These are phyloP conservation scores for Fusarium scirpi DNA, from an alignment of 2,329 filamentous ascomycete species.

Conservation along the genomic window DNA sequence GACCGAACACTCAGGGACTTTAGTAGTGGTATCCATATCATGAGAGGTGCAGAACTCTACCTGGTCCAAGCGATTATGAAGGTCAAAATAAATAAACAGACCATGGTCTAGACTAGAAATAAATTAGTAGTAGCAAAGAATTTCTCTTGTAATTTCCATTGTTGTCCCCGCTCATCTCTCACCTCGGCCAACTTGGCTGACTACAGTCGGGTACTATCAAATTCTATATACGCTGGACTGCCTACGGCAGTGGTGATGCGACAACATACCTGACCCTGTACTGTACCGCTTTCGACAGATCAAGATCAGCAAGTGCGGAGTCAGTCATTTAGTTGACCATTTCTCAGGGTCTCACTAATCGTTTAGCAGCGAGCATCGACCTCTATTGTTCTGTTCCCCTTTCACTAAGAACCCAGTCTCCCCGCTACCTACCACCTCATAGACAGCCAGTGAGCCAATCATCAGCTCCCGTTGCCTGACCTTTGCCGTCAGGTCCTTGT, in stretches of 20 bases:
- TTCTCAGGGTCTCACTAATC: conserved; percentile 23
- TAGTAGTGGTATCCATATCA: neutral
- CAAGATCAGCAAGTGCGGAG: neutral
- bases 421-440: conserved; percentile 21
- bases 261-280: conserved; percentile 11
- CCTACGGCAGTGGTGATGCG: conserved; percentile 18
- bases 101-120: neutral
- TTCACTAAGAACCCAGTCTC: conserved; percentile 16
- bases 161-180: conserved; percentile 3
- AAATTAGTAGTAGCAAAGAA: neutral
- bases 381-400: conserved; percentile 6
- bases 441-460: conserved; percentile 12
- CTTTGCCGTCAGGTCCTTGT: conserved; percentile 17
- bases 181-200: conserved; percentile 10
- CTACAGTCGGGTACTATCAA: neutral
- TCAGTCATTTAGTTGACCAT: conserved; percentile 10
- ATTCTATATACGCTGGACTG: neutral
- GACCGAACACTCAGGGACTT: conserved; percentile 6
- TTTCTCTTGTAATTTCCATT: conserved; percentile 7
- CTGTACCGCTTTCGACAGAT: conserved; percentile 23
- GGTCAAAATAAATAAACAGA: conserved; percentile 1
- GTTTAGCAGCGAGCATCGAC: conserved; percentile 16
- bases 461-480: conserved; percentile 15
- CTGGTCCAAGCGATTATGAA: neutral
- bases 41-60: conserved; percentile 17